Base-by-base conservation (phyloP, 2,329 filamentous ascomycete species). In the Pseudogymnoascus destructans region DNA sequence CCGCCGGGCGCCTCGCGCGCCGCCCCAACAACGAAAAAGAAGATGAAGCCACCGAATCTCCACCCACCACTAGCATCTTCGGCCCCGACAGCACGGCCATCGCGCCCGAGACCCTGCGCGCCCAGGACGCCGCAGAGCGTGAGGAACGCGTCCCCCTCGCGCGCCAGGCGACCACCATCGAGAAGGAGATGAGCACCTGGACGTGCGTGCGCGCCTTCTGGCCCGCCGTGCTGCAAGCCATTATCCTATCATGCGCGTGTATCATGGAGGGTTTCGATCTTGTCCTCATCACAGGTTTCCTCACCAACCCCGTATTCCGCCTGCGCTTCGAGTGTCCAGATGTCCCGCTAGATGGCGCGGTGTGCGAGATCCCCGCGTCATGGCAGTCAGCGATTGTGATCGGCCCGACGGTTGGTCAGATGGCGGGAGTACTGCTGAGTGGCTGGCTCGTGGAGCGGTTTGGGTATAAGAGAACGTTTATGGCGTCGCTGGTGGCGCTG, bases 371-470 rank as follows among this genome's bases (percentile, higher is more conserved):
- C 5, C 54, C 62, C 13, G 64, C 66, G 1, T 23, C 60, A 3
- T 67, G 66, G 66, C 64, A 67, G 60, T 58, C 61, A 1, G 65
- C 59, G 1, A 32, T 67, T 9, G 61, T 58, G 13, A 64, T 63
- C 46, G 63, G 59, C 4, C 62, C 62, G 46, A 57, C 57, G 17
- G 59, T 59, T 56, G 66, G 66, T 1, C 59, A 65, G 19, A 74
- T 75, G 23, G 73, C 76, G 60, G 74, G 74, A 33, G 66, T 76
- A 2, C 70, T 75, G 54, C 69, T 59, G 36, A 75, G 75, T 60
- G 74, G 74, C 21, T 74, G 70, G 67, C 70, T 73, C 4, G 74
- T 72, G 30, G 74, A 77, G 61, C 70, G 70, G 5, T 75, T 75
- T 59, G 74, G 74, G 58, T 76, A 76, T 59, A 72, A 73, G 21